phyloP scores from a whole-genome alignment of 2,329 filamentous ascomycete genomes.

The Chaetomium sp. region DNA sequence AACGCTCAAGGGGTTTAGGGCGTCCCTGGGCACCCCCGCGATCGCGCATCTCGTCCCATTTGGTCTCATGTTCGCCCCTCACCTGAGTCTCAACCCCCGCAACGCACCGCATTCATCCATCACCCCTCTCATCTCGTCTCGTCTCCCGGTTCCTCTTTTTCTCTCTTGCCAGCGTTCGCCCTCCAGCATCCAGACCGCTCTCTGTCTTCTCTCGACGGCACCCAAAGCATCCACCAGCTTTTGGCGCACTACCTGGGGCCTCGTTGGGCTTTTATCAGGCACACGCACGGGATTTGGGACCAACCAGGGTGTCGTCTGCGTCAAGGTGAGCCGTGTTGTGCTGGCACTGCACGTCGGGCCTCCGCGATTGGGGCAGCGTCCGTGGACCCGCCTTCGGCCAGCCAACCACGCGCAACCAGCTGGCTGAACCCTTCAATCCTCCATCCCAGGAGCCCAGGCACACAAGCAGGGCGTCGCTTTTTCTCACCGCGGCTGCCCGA shows the following conservation, averaged over 20 bases:
- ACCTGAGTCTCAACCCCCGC: background rate
- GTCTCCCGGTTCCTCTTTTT: background rate
- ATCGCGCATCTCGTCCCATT: background rate
- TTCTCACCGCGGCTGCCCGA: constrained; percentile 12
- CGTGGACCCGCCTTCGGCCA: constrained; percentile 15
- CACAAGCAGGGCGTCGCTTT: background rate
- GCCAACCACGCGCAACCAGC: constrained; percentile 26
- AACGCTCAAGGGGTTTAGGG: background rate
- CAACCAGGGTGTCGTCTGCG: constrained; percentile 6
- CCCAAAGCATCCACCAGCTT: constrained; percentile 6
- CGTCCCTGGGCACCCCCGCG: background rate
- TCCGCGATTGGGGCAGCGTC: constrained; percentile 6
- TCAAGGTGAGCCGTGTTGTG: constrained; percentile 11
- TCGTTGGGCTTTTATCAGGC: constrained; percentile 22
- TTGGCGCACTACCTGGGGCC: constrained; percentile 4
- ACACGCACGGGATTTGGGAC: background rate
- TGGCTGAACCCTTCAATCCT: constrained; percentile 20
- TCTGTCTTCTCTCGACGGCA: constrained; percentile 4
- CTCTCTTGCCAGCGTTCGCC: background rate
- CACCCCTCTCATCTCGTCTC: background rate
- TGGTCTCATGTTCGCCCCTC: constrained; percentile 5
- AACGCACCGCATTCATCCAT: background rate
- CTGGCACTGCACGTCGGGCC: constrained; percentile 21
- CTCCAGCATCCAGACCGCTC: background rate
- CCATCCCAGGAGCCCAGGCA: constrained; percentile 11